phyloP scores from a whole-genome alignment of 1,139 yeast genomes.

The Scheffersomyces insectosa region DNA sequence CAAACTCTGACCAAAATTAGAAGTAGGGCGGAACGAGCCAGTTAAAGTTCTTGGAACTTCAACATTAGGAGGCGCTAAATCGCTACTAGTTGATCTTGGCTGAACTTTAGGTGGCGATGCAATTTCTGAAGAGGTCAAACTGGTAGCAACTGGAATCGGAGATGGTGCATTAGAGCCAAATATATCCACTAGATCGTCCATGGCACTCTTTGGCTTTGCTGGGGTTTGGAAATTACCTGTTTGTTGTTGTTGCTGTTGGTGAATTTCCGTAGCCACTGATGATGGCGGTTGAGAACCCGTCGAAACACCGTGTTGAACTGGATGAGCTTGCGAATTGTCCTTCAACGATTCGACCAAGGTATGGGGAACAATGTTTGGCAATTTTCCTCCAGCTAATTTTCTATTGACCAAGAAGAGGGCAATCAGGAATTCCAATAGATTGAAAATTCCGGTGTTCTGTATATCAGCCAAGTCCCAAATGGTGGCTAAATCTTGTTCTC shows the following conservation, averaged over 20 bases:
- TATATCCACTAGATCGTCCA: constrained; percentile 67
- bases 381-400: constrained; percentile 69
- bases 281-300: constrained; percentile 11
- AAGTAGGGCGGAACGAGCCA: constrained; percentile 55
- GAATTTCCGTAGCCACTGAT: background rate
- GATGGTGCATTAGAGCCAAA: constrained; percentile 38
- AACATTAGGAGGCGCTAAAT: constrained; percentile 30
- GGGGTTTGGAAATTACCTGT: constrained; percentile 13
- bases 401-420: constrained; percentile 93
- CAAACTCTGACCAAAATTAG: constrained; percentile 67
- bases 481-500: constrained; percentile 81
- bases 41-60: constrained; percentile 38
- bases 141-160: constrained; percentile 20
- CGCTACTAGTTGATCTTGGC: constrained; percentile 35
- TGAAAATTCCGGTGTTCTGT: constrained; percentile 81
- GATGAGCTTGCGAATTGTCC: constrained; percentile 19
- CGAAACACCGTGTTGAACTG: constrained; percentile 12
- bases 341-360: constrained; percentile 42
- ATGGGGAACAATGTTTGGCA: constrained; percentile 72
- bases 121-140: constrained; percentile 18
- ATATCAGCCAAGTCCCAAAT: constrained; percentile 96
- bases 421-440: constrained; percentile 81
- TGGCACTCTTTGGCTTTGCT: constrained; percentile 49
- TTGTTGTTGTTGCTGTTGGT: constrained; percentile 12
- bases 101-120: constrained; percentile 17